A percentile compares a stretch with the other conserved stretches of the same genome.
phyloP scores from a whole-genome alignment of 2,329 filamentous ascomycete genomes.

The Amauroascus niger region DNA sequence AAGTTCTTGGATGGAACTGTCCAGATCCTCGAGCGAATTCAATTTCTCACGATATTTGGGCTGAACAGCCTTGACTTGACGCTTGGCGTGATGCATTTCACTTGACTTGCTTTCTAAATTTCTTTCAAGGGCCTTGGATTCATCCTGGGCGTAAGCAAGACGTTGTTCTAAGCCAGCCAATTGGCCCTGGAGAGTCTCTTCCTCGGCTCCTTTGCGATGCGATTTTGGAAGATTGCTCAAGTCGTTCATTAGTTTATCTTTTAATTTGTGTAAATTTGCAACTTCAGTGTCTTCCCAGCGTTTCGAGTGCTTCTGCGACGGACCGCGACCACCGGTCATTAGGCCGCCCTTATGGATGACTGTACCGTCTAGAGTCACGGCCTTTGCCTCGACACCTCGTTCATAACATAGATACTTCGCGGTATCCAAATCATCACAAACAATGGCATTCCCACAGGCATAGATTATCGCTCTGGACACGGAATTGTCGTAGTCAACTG shows the following conservation, averaged over 20 bases:
- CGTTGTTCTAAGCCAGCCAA: slow-evolving; percentile 70
- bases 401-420: slow-evolving; percentile 86
- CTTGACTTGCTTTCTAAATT: slow-evolving; percentile 78
- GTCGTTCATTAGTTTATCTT: slow-evolving; percentile 65
- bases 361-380: slow-evolving; percentile 87
- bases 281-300: slow-evolving; percentile 86
- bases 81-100: slow-evolving; percentile 63
- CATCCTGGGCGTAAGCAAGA: slow-evolving; percentile 60
- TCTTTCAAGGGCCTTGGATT: slow-evolving; percentile 66
- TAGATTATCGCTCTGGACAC: slow-evolving; percentile 90
- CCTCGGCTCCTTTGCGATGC: slow-evolving; percentile 63
- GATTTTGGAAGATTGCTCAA: slow-evolving; percentile 70
- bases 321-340: slow-evolving; percentile 89
- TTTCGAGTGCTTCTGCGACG: slow-evolving; percentile 63
- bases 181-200: slow-evolving; percentile 72
- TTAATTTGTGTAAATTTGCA: slow-evolving; percentile 68
- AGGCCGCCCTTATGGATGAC: slow-evolving; percentile 93
- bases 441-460: slow-evolving; percentile 87
- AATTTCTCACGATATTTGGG: slow-evolving; percentile 69
- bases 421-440: slow-evolving; percentile 77
- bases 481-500: slow-evolving; percentile 81
- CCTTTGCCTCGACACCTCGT: slow-evolving; percentile 77
- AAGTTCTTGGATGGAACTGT: slow-evolving; percentile 46
- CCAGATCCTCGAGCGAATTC: slow-evolving; percentile 55
- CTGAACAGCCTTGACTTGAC: slow-evolving; percentile 63